phyloP scores from a whole-genome alignment of 306 rosid species.

The Castanea sativa region DNA sequence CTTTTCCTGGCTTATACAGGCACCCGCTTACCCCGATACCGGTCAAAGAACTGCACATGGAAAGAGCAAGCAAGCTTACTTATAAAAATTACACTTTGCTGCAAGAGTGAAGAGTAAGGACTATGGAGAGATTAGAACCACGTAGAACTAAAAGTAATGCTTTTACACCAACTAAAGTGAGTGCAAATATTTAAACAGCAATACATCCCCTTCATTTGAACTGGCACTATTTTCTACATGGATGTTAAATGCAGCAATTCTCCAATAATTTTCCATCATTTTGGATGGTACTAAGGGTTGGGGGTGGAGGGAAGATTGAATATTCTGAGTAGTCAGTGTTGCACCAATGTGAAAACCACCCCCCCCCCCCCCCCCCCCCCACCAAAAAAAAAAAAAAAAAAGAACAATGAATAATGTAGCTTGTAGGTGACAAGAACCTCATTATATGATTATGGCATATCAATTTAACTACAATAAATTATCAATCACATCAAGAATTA shows the following conservation, averaged over 20 bases:
- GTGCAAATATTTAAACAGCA: neutral
- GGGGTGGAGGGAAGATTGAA: neutral
- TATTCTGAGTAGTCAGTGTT: neutral
- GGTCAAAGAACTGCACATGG: slow-evolving; percentile 70
- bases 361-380: neutral
- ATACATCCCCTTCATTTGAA: neutral
- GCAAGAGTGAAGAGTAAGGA: neutral
- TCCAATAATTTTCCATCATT: neutral
- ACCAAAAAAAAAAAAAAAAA: too few relatives aligned
- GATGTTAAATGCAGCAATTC: neutral
- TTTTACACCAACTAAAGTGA: neutral
- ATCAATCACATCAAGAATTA: neutral
- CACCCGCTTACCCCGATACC: slow-evolving; percentile 78
- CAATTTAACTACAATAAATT: neutral
- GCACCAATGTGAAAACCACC: neutral
- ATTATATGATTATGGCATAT: too few relatives aligned
- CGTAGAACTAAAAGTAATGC: neutral
- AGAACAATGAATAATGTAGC: neutral
- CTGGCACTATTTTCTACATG: neutral
- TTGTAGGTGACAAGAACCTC: too few relatives aligned
- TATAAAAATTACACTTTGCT: slow-evolving; percentile 3
- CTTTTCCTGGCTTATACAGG: slow-evolving; percentile 60
- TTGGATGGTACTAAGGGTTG: neutral
- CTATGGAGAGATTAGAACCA: neutral
- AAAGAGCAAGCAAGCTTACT: slow-evolving; percentile 10